phyloP scores from a whole-genome alignment of 441 rosid genomes.

The Pelargonium citronellum region DNA sequence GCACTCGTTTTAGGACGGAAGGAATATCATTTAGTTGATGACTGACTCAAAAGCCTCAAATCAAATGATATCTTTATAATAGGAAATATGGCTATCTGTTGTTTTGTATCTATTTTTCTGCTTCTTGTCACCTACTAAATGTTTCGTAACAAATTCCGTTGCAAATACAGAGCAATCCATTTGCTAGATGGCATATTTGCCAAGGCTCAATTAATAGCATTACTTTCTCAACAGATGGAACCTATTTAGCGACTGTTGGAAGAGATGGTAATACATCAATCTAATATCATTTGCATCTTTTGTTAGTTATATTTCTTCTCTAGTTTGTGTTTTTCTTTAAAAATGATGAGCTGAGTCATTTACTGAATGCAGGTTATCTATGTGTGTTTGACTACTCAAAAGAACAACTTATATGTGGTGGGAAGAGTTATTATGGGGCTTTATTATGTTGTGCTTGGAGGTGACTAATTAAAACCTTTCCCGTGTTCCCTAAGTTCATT shows the following conservation, averaged over 20 bases:
- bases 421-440: constrained; percentile 93
- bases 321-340: constrained; percentile 37
- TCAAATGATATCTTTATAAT: constrained; percentile 2
- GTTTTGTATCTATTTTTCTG: constrained; percentile 21
- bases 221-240: constrained; percentile 76
- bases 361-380: constrained; percentile 57
- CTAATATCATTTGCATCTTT: constrained; percentile 9
- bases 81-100: constrained; percentile 28
- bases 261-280: constrained; percentile 68
- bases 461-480: constrained; percentile 34
- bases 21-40: too few species aligned
- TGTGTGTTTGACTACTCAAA: constrained; percentile 78
- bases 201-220: constrained; percentile 86
- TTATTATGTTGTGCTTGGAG: constrained; percentile 94
- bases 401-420: constrained; percentile 86
- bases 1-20: too few species aligned
- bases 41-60: too few species aligned
- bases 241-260: constrained; percentile 84
- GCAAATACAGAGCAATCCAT: constrained; percentile 80
- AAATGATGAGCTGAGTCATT: constrained; percentile 31
- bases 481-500: constrained; percentile 25
- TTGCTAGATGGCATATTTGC: constrained; percentile 96
- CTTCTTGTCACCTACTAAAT: constrained; percentile 35
- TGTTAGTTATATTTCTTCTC: constrained; percentile 7
- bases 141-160: constrained; percentile 20